Conservation (phyloP, 1,284 basidiomycete genomes). For the Phlebopus sp. region DNA sequence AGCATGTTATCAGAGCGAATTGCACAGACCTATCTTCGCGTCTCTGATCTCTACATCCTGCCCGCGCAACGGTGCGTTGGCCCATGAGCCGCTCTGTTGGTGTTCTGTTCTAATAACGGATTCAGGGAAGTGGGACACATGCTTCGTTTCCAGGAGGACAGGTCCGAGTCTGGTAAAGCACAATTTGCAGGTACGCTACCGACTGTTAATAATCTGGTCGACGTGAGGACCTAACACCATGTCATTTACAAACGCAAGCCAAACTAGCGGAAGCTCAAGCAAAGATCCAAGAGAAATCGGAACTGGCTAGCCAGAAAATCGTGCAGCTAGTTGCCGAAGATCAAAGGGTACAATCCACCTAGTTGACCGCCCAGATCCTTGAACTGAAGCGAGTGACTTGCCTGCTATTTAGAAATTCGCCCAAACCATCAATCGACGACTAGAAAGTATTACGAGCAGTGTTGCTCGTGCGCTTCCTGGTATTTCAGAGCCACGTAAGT, state of each 20-base stretch:
- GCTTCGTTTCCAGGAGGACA: background rate
- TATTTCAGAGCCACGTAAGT: background rate
- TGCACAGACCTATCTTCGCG: constrained; percentile 16
- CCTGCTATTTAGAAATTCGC: background rate
- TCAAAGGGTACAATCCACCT: background rate
- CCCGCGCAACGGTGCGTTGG: constrained; percentile 17
- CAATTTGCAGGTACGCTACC: background rate
- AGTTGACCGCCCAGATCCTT: no score
- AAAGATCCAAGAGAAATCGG: background rate
- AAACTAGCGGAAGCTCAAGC: background rate
- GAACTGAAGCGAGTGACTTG: no score
- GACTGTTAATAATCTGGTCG: background rate
- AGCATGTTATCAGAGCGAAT: constrained; percentile 22
- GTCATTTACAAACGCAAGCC: background rate
- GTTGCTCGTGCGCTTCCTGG: background rate
- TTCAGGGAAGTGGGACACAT: background rate
- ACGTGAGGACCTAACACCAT: background rate
- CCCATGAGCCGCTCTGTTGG: background rate
- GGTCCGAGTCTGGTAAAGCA: background rate
- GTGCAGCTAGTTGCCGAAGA: background rate
- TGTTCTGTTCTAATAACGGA: background rate
- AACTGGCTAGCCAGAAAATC: background rate
- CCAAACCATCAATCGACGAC: background rate
- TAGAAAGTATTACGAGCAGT: background rate
- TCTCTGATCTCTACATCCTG: constrained; percentile 22